Conservation (phyloP, 2,329 filamentous ascomycete species). For the Xylaria sp. region DNA sequence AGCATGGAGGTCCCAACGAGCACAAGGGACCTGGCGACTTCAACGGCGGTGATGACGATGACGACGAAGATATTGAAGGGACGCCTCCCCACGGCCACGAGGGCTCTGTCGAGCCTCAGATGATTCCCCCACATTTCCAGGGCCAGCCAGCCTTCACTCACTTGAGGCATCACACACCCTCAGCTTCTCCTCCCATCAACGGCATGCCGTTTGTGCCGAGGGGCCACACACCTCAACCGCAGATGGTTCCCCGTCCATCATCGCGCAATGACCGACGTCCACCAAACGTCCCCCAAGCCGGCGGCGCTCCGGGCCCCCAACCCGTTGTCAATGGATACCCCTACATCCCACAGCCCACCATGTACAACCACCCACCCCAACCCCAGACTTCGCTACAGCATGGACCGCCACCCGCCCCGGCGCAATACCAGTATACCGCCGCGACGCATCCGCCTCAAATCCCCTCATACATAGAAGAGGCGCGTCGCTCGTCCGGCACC, state of each 20-base stretch:
- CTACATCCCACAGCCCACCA: constrained; percentile 86
- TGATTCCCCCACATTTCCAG: constrained; percentile 77
- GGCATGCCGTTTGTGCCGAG: constrained; percentile 76
- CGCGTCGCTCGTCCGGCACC: constrained; percentile 78
- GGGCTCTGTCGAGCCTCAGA: constrained; percentile 61
- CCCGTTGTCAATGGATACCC: constrained; percentile 74
- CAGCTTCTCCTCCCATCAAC: constrained; percentile 89
- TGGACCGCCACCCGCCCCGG: constrained; percentile 46
- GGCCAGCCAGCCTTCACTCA: constrained; percentile 78
- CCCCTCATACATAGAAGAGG: constrained; percentile 80
- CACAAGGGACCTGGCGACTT: constrained; percentile 97
- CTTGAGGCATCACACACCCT: constrained; percentile 83
- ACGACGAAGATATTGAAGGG: constrained; percentile 78
- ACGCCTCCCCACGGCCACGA: constrained; percentile 76
- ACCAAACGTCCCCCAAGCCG: constrained; percentile 75
- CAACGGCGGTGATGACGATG: constrained; percentile 87
- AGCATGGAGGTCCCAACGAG: constrained; percentile 94
- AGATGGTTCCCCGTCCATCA: constrained; percentile 76
- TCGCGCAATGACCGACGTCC: constrained; percentile 85
- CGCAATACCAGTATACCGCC: constrained; percentile 52
- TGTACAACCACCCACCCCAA: constrained; percentile 79
- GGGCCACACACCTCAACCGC: constrained; percentile 84
- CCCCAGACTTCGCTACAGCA: constrained; percentile 57
- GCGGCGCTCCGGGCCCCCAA: constrained; percentile 69
- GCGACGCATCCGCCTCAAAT: constrained; percentile 60